phyloP scores from a whole-genome alignment of 2,329 filamentous ascomycete species.

The Fusarium aywerte region DNA sequence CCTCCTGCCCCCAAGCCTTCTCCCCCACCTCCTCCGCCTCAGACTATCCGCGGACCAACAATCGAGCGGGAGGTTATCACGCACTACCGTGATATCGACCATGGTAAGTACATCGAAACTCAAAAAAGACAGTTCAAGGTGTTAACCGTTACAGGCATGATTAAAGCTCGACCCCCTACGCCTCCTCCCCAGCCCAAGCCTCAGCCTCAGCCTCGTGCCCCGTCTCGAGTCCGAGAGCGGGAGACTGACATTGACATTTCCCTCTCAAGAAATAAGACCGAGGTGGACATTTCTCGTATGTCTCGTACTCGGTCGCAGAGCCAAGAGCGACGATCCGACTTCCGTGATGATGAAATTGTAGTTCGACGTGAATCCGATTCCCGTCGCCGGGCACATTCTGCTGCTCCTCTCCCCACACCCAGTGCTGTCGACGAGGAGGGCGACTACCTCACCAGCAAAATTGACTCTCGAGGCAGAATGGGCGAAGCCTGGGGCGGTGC shows the following conservation, averaged over 20 bases:
- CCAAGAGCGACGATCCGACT: conserved; percentile 55
- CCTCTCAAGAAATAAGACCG: conserved; percentile 63
- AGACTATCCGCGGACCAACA: conserved; percentile 77
- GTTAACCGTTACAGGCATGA: conserved; percentile 55
- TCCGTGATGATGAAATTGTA: conserved; percentile 73
- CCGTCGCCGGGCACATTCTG: conserved; percentile 64
- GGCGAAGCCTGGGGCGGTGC: conserved; percentile 80
- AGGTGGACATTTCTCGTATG: conserved; percentile 65
- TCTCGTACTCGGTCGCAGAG: conserved; percentile 52
- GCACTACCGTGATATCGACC: conserved; percentile 86
- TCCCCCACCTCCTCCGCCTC: conserved; percentile 68
- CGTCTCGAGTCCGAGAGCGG: conserved; percentile 58
- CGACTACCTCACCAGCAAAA: conserved; percentile 66
- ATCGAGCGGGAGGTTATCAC: conserved; percentile 92
- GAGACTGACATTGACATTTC: conserved; percentile 73
- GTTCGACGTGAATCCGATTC: conserved; percentile 67
- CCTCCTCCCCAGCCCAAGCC: conserved; percentile 60
- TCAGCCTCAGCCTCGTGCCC: conserved; percentile 57
- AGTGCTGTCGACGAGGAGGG: conserved; percentile 66
- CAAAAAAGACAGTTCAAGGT: neutral
- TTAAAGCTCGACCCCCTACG: conserved; percentile 56
- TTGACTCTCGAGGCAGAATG: conserved; percentile 70
- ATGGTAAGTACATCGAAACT: conserved; percentile 67
- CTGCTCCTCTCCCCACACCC: conserved; percentile 55
- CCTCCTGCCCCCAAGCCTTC: conserved; percentile 59